Conservation (phyloP, 2,329 filamentous ascomycete species). For the Escovopsis sp. region DNA sequence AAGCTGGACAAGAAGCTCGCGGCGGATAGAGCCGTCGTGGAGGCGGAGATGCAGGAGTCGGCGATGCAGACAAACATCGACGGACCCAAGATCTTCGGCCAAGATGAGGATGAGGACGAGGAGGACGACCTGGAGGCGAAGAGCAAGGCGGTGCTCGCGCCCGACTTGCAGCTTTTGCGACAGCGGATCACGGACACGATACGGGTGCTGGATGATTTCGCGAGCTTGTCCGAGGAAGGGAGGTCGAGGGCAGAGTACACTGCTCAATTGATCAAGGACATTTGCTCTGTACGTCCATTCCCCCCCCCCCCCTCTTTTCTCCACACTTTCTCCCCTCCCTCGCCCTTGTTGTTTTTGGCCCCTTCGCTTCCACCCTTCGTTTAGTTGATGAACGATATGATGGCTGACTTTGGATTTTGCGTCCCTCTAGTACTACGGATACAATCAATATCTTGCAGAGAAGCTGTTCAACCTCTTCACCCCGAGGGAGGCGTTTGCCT, state of each 20-base stretch:
- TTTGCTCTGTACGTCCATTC: conserved; percentile 43
- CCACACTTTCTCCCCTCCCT: too few species aligned
- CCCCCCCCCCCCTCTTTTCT: not conserved
- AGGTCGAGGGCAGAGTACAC: conserved; percentile 82
- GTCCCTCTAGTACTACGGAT: conserved; percentile 62
- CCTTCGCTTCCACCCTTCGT: too few species aligned
- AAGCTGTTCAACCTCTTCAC: conserved; percentile 91
- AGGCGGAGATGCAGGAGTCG: conserved; percentile 72
- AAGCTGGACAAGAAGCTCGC: conserved; percentile 68
- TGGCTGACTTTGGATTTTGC: not conserved
- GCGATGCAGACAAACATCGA: conserved; percentile 93
- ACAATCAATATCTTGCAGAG: conserved; percentile 85
- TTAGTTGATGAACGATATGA: not conserved
- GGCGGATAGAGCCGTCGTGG: conserved; percentile 66
- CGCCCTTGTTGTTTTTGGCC: too few species aligned
- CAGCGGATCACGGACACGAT: conserved; percentile 87
- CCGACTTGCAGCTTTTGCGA: conserved; percentile 78
- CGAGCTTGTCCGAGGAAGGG: conserved; percentile 63
- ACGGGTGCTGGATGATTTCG: conserved; percentile 78
- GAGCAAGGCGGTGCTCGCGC: conserved; percentile 54
- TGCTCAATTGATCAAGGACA: conserved; percentile 71
- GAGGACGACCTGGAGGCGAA: conserved; percentile 45
- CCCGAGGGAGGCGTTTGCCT: conserved; percentile 86
- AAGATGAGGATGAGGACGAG: conserved; percentile 43
- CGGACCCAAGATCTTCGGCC: conserved; percentile 45